Conservation (phyloP, 2,329 filamentous ascomycete genomes). For the Annulohypoxylon truncatum region DNA sequence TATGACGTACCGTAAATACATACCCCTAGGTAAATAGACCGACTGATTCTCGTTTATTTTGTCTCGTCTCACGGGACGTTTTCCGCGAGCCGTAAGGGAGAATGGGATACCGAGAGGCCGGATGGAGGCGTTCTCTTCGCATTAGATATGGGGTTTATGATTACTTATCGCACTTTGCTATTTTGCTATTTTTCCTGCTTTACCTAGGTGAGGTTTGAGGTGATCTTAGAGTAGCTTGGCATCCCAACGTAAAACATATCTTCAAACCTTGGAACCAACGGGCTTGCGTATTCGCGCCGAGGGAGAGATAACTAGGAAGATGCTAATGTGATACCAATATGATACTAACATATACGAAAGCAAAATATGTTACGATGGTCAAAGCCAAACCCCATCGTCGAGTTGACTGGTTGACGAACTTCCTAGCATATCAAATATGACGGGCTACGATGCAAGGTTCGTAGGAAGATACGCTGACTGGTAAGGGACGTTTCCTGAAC, state of each 20-base stretch:
- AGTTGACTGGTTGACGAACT: not conserved
- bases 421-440: slow-evolving; percentile 11
- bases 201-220: not conserved
- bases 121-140: slow-evolving; percentile 7
- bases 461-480: slow-evolving; percentile 15
- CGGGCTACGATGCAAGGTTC: slow-evolving; percentile 23
- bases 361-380: not conserved
- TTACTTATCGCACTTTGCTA: not conserved
- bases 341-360: slow-evolving; percentile 16
- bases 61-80: slow-evolving; percentile 1
- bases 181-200: not conserved
- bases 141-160: slow-evolving; percentile 7
- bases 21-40: not conserved
- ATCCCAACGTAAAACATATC: slow-evolving; percentile 15
- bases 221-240: not conserved
- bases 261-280: slow-evolving; percentile 15
- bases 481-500: not conserved
- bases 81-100: slow-evolving; percentile 15
- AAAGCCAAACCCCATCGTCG: slow-evolving; percentile 11
- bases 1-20: slow-evolving; percentile 33
- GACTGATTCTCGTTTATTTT: not conserved
- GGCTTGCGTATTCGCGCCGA: not conserved
- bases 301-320: slow-evolving; percentile 2
- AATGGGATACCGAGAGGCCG: slow-evolving; percentile 17
- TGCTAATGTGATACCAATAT: not conserved